Base-by-base conservation (phyloP, 2,329 filamentous ascomycete genomes). In the Xylariaceae sp. region DNA sequence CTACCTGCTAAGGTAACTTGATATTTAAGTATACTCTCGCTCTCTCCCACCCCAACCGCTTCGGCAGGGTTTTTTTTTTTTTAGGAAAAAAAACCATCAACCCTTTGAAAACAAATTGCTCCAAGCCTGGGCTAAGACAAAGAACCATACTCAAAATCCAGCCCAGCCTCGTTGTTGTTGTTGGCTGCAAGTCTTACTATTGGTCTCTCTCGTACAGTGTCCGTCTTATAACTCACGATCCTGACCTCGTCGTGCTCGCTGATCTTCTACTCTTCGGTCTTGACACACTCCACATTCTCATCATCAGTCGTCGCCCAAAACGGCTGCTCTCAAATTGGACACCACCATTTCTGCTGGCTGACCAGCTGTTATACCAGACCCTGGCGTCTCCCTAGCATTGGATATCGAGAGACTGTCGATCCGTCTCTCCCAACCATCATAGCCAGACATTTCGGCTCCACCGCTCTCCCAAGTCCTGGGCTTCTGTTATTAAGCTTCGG, bases 371-470 rank as follows among this genome's bases (percentile, higher is more conserved):
- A 42, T 44, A 50, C 47, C 56, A 55, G 44, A 32, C 70, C 36
- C 67, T 67, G 66, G 64, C 66, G 63, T 48, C 68, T 66, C 67
- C 64, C 64, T 69, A 70, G 67, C 45, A 42, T 45, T 68, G 72
- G 72, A 74, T 67, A 74, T 71, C 68, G 51, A n/a, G n/a, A 67
- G 66, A 63, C 62, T 72, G 76, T 71, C 74, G 75, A 79, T 79
- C 75, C 68, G 65, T 70, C 72, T 51, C 51, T 55, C 47, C 52
- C 55, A 51, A 48, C 52, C 54, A 48, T 50, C 43, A 48, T 52
- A 45, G 57, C 59, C 53, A 59, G 56, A 56, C 53, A n/a, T n/a
- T n/a, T n/a, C n/a, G 47, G 53, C 42, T 44, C 48, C 67, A 66
- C 69, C 67, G 60, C 60, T 64, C 69, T 43, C 64, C 67, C 65